phyloP scores from a whole-genome alignment of 768 basidiomycete species.

The Terana coerulea region DNA sequence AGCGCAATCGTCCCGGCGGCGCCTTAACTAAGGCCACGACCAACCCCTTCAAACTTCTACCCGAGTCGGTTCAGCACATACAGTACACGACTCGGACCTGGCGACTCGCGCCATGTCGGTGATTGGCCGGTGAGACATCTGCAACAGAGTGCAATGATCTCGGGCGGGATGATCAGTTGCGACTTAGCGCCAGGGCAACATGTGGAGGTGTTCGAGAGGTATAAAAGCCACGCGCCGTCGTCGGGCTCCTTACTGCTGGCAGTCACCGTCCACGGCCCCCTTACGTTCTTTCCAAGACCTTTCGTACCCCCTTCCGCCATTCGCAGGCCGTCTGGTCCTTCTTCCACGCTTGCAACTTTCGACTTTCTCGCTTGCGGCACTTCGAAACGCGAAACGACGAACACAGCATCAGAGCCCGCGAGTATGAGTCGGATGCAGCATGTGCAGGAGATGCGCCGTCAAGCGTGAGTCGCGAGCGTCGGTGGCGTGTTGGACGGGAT shows the following conservation, averaged over 20 bases:
- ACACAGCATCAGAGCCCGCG: not conserved
- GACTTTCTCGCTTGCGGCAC: not conserved
- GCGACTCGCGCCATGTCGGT: too few relatives aligned
- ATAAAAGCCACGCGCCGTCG: not conserved
- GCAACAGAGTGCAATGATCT: not conserved
- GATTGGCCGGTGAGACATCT: not conserved
- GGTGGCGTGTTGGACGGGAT: not conserved
- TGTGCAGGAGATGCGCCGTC: not conserved
- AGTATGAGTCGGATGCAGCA: not conserved
- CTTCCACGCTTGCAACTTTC: not conserved
- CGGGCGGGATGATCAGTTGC: not conserved
- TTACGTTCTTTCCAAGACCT: not conserved
- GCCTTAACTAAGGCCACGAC: too few relatives aligned
- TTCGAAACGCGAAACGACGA: not conserved
- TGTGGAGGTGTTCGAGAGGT: not conserved
- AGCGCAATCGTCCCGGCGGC: too few relatives aligned
- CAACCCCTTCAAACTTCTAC: too few relatives aligned
- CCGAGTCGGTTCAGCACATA: too few relatives aligned
- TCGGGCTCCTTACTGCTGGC: not conserved
- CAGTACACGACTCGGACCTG: too few relatives aligned
- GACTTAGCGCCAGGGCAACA: not conserved
- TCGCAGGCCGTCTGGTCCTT: constrained; percentile 7
- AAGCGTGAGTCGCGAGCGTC: constrained; percentile 8
- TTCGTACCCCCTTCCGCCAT: not conserved
- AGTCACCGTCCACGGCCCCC: constrained; percentile 6